phyloP scores from a whole-genome alignment of 2,329 filamentous ascomycete genomes.

The Cytospora paraplurivora region DNA sequence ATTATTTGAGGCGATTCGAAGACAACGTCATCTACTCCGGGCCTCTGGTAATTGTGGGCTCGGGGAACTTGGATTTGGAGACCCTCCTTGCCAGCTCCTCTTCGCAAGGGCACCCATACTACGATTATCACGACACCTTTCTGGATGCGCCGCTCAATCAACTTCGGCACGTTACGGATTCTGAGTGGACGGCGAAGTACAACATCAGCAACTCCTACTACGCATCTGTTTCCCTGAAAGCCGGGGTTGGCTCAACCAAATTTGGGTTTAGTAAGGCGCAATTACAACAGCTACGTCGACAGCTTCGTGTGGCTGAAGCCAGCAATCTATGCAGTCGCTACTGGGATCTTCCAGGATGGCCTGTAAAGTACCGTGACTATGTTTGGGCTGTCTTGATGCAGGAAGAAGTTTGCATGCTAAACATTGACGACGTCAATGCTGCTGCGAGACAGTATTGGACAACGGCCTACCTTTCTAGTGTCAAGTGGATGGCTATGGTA shows the following conservation, averaged over 20 bases:
- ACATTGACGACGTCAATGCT: conserved; percentile 60
- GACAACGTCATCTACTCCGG: conserved; percentile 52
- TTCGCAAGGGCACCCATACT: neutral
- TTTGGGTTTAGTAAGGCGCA: conserved; percentile 1
- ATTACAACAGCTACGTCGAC: conserved; percentile 6
- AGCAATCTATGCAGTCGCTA: conserved; percentile 45
- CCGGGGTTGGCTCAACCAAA: conserved; percentile 26
- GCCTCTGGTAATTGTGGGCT: conserved; percentile 69
- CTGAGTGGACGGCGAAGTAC: conserved; percentile 38
- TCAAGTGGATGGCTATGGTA: neutral
- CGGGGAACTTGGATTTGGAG: conserved; percentile 49
- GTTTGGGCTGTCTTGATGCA: conserved; percentile 57
- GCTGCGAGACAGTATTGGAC: conserved; percentile 45
- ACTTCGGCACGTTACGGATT: neutral
- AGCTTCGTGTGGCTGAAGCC: neutral
- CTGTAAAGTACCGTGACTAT: conserved; percentile 52
- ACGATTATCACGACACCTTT: conserved; percentile 52
- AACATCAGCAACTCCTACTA: conserved; percentile 64
- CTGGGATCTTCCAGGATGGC: conserved; percentile 64
- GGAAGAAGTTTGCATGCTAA: conserved; percentile 62
- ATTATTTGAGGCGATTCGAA: conserved; percentile 58
- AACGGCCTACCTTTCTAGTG: neutral
- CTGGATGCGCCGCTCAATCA: conserved; percentile 62
- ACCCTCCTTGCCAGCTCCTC: conserved; percentile 4
- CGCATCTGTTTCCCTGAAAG: conserved; percentile 60